Base-by-base conservation (phyloP, 805 yeast species). In the Candida gorgasii region DNA sequence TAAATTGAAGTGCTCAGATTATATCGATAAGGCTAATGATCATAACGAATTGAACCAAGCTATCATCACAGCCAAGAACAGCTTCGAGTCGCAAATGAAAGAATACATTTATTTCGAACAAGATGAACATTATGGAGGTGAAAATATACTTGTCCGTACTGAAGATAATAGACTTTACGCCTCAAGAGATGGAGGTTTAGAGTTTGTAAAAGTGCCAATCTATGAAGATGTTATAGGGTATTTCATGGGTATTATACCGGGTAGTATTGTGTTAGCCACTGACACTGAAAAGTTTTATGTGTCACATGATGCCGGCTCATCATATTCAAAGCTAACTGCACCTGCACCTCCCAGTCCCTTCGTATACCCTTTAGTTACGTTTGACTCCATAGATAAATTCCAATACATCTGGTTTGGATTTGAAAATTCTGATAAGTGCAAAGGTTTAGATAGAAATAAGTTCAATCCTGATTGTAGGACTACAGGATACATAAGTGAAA, bases 331-430 rank as follows among this genome's bases (percentile, higher is more conserved):
- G 27, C 54, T 73, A 28, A 57, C 66, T 5, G 68, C 79, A 6
- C 92, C 92, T 2, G 61, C 77, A 15, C 65, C 70, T 14, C 70
- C 81, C 12, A 62, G 69, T 44, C 62, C 62, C 27, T 38, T 46
- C 26, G 62, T 62, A 4, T 52, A 54, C 22, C 49, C 67, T 31
- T 72, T 78, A 1, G 55, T 89, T 29, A 67, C 79, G 9, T 90
- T 24, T 24, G 28, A 24, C 12, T 89, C 69, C 83, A 84, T 59
- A 79, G 82, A 18, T 63, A 62, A 5, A 73, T 79, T 45, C 6
- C 73, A 79, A 56, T 79, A 89, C 51, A 81, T 93, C 27, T 84
- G 86, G 75, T 75, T 77, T 51, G 86, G 93, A 3, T 77, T 76
- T 33, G 68, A 73, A 20, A 75, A 75, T 12, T 34, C 37, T 4